phyloP scores from a whole-genome alignment of 345 rosid genomes.

The thale cress (Arabidopsis thaliana) region DNA sequence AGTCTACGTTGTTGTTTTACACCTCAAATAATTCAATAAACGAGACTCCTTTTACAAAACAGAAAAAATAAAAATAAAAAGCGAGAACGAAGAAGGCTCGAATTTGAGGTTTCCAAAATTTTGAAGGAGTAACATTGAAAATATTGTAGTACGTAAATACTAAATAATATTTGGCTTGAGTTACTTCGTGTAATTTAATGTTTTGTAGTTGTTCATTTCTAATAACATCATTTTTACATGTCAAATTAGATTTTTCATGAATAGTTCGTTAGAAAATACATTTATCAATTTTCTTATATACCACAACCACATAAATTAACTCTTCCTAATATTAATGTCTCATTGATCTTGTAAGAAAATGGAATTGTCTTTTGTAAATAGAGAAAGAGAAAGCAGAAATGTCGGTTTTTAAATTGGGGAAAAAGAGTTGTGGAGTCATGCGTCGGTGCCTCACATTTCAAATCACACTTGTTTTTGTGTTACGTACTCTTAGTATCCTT shows the following conservation, averaged over 20 bases:
- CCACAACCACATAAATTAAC: conserved; percentile 4
- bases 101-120: neutral
- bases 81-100: neutral
- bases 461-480: conserved; percentile 15
- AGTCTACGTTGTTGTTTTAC: neutral
- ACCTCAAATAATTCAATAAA: too few relatives aligned
- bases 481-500: neutral
- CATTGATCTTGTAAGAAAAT: conserved; percentile 12
- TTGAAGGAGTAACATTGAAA: too few relatives aligned
- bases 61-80: too few relatives aligned
- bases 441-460: conserved; percentile 25
- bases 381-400: conserved; percentile 4
- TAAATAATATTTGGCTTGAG: too few relatives aligned
- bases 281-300: neutral
- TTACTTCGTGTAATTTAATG: too few relatives aligned
- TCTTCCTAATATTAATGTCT: neutral
- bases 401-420: conserved; percentile 12
- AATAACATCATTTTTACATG: neutral
- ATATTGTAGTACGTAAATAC: too few relatives aligned
- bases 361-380: neutral
- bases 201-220: too few relatives aligned
- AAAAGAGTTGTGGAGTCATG: conserved; percentile 15
- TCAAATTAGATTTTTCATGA: neutral
- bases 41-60: neutral
- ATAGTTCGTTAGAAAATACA: neutral